These are phyloP conservation scores for Trichophyton rubrum DNA, from an alignment of 2,329 filamentous ascomycete genomes.

Conservation along the genomic window DNA sequence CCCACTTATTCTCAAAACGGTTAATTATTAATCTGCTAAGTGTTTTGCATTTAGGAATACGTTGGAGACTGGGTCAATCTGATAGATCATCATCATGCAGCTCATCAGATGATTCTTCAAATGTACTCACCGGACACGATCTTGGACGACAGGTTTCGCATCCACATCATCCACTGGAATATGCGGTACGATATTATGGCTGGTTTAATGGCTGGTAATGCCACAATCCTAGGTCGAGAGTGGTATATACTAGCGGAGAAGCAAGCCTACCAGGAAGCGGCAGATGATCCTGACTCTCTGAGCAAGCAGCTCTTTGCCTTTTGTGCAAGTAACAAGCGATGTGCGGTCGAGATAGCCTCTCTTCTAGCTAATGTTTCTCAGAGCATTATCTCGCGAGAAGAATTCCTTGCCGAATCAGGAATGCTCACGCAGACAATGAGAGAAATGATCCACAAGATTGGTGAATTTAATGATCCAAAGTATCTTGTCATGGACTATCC, in stretches of 20 bases:
- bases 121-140: conserved; percentile 67
- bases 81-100: conserved; percentile 83
- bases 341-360: conserved; percentile 68
- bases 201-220: conserved; percentile 67
- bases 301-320: conserved; percentile 55
- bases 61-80: conserved; percentile 92
- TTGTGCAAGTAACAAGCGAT: conserved; percentile 53
- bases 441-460: conserved; percentile 40
- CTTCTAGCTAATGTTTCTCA: conserved; percentile 59
- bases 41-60: conserved; percentile 53
- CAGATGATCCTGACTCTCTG: conserved; percentile 49
- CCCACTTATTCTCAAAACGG: conserved; percentile 4
- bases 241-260: conserved; percentile 61
- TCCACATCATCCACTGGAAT: conserved; percentile 78
- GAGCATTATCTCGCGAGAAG: conserved; percentile 50
- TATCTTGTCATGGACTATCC: conserved; percentile 54
- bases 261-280: conserved; percentile 49
- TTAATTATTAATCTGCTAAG: conserved; percentile 10
- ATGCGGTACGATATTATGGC: conserved; percentile 75
- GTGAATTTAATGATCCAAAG: conserved; percentile 49
- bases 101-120: conserved; percentile 64
- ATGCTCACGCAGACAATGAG: conserved; percentile 36
- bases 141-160: conserved; percentile 55
- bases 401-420: conserved; percentile 52
- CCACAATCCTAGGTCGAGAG: conserved; percentile 57